Evolutionary conservation across 805 yeast genomes (phyloP).

Genomic region (Yamadazyma sp.): DNA sequence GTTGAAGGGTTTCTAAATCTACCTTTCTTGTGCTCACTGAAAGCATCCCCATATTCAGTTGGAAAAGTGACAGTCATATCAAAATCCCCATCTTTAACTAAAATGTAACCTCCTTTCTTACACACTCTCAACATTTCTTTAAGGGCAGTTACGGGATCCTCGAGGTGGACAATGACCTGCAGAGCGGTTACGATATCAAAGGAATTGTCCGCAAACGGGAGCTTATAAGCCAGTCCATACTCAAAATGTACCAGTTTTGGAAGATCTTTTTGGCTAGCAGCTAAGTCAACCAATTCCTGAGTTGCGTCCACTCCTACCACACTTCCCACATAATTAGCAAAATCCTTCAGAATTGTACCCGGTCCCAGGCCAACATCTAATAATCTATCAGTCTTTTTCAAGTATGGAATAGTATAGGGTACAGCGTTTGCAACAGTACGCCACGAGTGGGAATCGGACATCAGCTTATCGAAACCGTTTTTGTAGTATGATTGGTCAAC

Average conservation of each 20-base stretch:
- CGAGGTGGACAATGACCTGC: constrained; percentile 39
- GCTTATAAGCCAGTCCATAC: constrained; percentile 28
- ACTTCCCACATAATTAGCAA: constrained; percentile 31
- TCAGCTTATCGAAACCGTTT: constrained; percentile 21
- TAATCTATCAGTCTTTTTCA: constrained; percentile 25
- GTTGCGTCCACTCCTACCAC: constrained; percentile 35
- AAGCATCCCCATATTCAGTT: constrained; percentile 13
- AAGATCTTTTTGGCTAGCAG: constrained; percentile 2
- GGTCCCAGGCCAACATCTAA: constrained; percentile 48
- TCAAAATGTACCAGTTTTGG: constrained; percentile 22
- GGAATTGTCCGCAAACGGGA: constrained; percentile 34
- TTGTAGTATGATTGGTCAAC: constrained; percentile 26
- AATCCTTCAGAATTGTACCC: constrained; percentile 37
- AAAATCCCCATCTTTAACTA: constrained; percentile 33
- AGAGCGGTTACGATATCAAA: constrained; percentile 42
- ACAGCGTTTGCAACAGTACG: constrained; percentile 31
- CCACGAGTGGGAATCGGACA: constrained; percentile 33
- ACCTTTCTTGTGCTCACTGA: constrained; percentile 11
- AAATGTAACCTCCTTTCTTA: constrained; percentile 33
- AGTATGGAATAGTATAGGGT: constrained; percentile 23
- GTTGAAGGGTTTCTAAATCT: constrained; percentile 15
- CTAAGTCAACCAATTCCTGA: constrained; percentile 19
- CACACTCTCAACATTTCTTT: constrained; percentile 37
- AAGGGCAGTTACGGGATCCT: constrained; percentile 32
- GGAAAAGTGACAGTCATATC: constrained; percentile 20